Percentiles rank a stretch among this genome's conserved stretches.
phyloP scores from a whole-genome alignment of 1,284 basidiomycete genomes.

The Peniophora sp. region DNA sequence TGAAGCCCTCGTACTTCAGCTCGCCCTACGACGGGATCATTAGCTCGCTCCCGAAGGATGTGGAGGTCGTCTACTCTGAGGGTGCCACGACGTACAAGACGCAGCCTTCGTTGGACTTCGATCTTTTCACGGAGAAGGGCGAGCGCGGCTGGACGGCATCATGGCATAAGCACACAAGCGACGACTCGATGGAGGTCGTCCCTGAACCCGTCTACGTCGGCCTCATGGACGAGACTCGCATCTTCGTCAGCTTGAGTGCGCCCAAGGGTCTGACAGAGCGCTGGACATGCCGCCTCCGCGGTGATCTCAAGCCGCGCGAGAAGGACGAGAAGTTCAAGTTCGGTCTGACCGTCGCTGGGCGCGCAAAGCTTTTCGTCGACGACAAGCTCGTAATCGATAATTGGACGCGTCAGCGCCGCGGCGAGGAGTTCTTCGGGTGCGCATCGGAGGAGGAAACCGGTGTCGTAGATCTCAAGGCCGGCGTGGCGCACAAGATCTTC shows the following conservation, averaged over 20 bases:
- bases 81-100: slow-evolving; percentile 59
- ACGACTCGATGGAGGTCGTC: slow-evolving; percentile 47
- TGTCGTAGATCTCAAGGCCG: slow-evolving; percentile 33
- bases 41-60: slow-evolving; percentile 32
- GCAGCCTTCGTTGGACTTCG: slow-evolving; percentile 58
- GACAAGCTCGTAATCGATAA: slow-evolving; percentile 59
- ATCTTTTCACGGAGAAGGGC: slow-evolving; percentile 48
- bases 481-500: slow-evolving; percentile 38
- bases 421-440: slow-evolving; percentile 62
- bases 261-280: slow-evolving; percentile 48
- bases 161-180: slow-evolving; percentile 50
- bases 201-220: slow-evolving; percentile 34
- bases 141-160: slow-evolving; percentile 54
- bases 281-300: slow-evolving; percentile 59
- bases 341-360: slow-evolving; percentile 64
- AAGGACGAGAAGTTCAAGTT: slow-evolving; percentile 59
- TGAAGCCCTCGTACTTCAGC: slow-evolving; percentile 38
- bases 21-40: slow-evolving; percentile 53
- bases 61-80: slow-evolving; percentile 41
- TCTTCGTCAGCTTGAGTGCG: slow-evolving; percentile 42
- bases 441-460: slow-evolving; percentile 48
- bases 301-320: slow-evolving; percentile 44
- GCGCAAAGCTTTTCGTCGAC: slow-evolving; percentile 58
- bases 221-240: slow-evolving; percentile 55
- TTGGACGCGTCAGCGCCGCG: slow-evolving; percentile 59